Evolutionary conservation across 495 filamentous ascomycete species (phyloP), one percentile per base, ranked within the genome.

Genomic region (Penicillium lividum): DNA sequence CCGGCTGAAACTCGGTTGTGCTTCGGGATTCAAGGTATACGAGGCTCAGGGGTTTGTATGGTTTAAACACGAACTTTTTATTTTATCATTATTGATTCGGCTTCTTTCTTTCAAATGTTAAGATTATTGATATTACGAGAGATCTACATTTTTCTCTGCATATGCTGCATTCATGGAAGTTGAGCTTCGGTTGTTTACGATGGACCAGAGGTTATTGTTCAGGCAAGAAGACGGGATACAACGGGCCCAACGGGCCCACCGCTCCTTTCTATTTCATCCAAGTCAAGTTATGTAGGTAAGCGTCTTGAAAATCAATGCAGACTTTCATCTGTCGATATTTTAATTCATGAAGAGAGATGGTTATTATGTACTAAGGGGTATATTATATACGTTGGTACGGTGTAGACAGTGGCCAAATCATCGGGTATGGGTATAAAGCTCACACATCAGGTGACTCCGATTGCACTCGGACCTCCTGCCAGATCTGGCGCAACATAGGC

Each of bases 401-500:
- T 5, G 13, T 28, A 16, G 47, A 31, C 46, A 30, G 5, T 18
- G 43, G 0, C 9, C n/a, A 25, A 8, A 15, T 10, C 28, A 25
- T 47, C 22, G 45, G 45, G 18, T 47, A 28, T 50, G 45, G 45
- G 18, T 47, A 28, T 50, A 52, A 9, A 16, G 22, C 30, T 59
- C 53, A 59, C 28, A 47, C 51, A 43, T 38, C 40, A 25, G 60
- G 31, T n/a, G 34, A 33, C 7, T 67, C 51, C 42, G 6, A 11
- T 9, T 61, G 62, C 56, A 66, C 34, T 52, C 69, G 62, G 31
- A 74, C 61, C 57, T 78, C 75, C 48, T 71, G 69, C 74, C 77
- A 80, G 28, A 80, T 56, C 34, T 66, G 68, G 29, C 70, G 64
- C 27, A 75, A 48, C 54, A 71, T 68, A 15, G 53, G 54, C 25